Base-by-base conservation (phyloP, 352 stramenopile genomes). In the Paralagenidium karlingii region DNA sequence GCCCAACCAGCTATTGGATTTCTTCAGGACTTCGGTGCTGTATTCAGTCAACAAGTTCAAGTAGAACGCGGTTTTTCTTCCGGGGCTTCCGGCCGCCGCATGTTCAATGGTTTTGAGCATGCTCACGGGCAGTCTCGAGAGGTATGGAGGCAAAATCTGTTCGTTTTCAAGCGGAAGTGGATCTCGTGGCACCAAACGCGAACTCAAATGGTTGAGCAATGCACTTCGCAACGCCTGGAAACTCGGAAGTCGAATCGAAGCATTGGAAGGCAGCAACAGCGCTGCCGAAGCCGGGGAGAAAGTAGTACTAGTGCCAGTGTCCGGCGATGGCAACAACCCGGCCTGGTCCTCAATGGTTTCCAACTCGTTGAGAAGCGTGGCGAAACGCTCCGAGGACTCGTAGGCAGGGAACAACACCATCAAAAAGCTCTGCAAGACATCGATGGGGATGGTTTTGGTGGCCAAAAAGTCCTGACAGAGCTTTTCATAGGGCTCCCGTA, bases 1-100 rank as follows among this genome's bases (percentile, higher is more conserved):
- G 16, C 63, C 66, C 20, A 82, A 51, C 70, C 70, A 85, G 41
- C 64, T 73, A 16, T 74, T 61, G 24, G 60, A 78, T 24, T 81
- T 82, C 48, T 82, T 81, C 21, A 69, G 27, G 20, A 85, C 63
- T 13, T 85, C 60, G 0, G 51, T 38, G 10, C 59, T 46, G 32
- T 76, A 81, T 15, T 77, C 63, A 5, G 38, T 34, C 29, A 76
- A 43, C 19, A 80, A 33, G 0, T 56, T 44, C 1, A 51, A 45
- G 28, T 50, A 44, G 33, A 33, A 49, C 0, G 15, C 45, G 27
- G 5, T 32, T 45, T 22, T 40, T 50, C 1, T 32, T 15, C 19
- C 41, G 47, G 1, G 33, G 36, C 16, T 38, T 22, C 11, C 43
- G 16, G 39, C 24, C 8, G 42, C 32, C 16, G 10, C 42, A 21